Conservation (phyloP, 441 rosid genomes). For the Rhodomyrtus psidioides region DNA sequence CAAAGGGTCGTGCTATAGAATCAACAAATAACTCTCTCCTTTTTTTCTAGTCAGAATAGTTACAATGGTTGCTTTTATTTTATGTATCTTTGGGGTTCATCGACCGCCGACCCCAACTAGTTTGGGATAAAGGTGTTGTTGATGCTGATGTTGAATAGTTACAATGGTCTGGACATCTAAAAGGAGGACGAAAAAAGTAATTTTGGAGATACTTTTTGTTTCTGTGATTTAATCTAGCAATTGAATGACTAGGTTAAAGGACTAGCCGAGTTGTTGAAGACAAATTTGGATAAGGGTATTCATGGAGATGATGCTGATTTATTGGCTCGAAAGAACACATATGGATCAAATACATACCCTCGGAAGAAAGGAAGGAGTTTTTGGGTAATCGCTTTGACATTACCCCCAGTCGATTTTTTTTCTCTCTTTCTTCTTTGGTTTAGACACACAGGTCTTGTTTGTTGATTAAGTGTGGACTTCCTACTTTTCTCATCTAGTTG, state of each 20-base stretch:
- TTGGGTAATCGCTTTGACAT: slow-evolving; percentile 49
- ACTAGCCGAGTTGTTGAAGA: slow-evolving; percentile 50
- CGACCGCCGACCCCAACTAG: no score
- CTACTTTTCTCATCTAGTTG: background rate
- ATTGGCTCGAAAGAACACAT: slow-evolving; percentile 49
- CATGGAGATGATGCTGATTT: slow-evolving; percentile 70
- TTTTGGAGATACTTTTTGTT: background rate
- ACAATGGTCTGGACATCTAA: background rate
- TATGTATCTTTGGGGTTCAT: no score
- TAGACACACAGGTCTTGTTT: background rate
- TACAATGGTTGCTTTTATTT: no score
- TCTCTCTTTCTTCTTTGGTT: background rate
- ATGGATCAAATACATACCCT: slow-evolving; percentile 98
- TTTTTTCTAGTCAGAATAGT: background rate
- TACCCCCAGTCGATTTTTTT: background rate
- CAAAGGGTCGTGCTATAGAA: background rate
- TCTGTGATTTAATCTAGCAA: background rate
- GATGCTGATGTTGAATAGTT: no score
- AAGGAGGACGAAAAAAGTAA: background rate
- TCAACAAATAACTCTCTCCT: background rate
- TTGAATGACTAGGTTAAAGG: slow-evolving; percentile 55
- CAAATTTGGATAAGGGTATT: slow-evolving; percentile 76
- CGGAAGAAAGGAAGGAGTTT: slow-evolving; percentile 88
- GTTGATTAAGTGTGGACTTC: background rate
- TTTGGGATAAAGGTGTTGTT: no score